These are phyloP conservation scores for Quambalaria eucalypti DNA, from an alignment of 1,284 basidiomycete species.

Conservation along the genomic window DNA sequence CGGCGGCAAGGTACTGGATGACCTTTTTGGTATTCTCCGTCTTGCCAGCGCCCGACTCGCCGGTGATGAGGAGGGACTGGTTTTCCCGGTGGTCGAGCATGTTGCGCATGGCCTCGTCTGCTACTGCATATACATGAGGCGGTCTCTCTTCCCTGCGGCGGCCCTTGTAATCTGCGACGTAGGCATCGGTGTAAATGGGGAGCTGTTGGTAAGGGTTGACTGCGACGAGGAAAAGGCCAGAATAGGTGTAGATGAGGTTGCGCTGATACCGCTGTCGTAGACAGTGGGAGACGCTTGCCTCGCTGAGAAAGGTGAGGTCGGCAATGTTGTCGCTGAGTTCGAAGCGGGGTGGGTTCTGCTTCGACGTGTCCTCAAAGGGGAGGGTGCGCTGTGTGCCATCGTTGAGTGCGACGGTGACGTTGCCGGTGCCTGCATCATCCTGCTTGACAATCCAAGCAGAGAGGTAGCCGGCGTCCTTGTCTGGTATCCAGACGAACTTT, in stretches of 20 bases:
- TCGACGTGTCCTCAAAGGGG: constrained; percentile 26
- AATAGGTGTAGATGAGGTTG: constrained; percentile 91
- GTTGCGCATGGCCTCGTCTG: constrained; percentile 94
- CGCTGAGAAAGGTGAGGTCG: constrained; percentile 93
- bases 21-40: constrained; percentile 99
- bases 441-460: constrained; percentile 81
- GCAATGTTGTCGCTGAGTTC: constrained; percentile 97
- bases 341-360: constrained; percentile 86
- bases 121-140: constrained; percentile 94
- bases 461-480: constrained; percentile 77
- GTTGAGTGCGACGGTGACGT: constrained; percentile 51
- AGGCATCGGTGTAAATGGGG: constrained; percentile 85
- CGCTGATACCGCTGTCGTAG: constrained; percentile 81
- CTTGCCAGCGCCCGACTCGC: constrained; percentile 97
- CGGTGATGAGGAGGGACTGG: constrained; percentile 97
- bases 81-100: constrained; percentile 96
- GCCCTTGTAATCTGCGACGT: constrained; percentile 83
- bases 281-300: constrained; percentile 97
- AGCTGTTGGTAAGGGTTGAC: constrained; percentile 93
- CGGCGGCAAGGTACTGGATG: constrained; percentile 96
- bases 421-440: constrained; percentile 58
- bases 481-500: constrained; percentile 93
- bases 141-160: constrained; percentile 88
- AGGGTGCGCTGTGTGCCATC: constrained; percentile 56
- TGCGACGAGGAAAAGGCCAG: constrained; percentile 90